phyloP scores from a whole-genome alignment of 2,329 filamentous ascomycete species.

The Diaporthe vexans region DNA sequence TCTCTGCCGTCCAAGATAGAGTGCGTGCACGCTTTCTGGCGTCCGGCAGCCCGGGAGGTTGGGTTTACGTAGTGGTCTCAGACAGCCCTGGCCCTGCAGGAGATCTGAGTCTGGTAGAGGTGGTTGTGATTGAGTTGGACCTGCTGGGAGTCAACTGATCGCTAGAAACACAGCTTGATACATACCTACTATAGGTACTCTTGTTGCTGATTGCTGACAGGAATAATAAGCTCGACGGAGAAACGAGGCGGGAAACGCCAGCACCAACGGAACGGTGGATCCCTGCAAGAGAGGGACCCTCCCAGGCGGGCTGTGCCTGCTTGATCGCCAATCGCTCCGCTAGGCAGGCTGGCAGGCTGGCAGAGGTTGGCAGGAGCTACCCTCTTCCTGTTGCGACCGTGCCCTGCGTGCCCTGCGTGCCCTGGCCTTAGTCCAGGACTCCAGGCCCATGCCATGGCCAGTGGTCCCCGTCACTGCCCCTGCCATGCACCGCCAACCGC shows the following conservation, averaged over 20 bases:
- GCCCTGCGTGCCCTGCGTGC: background rate
- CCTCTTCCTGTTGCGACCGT: background rate
- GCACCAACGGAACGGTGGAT: constrained; percentile 5
- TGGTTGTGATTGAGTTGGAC: background rate
- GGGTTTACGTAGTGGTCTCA: constrained; percentile 11
- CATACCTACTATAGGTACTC: too few species aligned
- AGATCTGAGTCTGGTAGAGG: constrained; percentile 10
- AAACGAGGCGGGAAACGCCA: constrained; percentile 9
- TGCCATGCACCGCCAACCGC: background rate
- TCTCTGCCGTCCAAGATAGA: too few species aligned
- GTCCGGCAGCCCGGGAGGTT: constrained; percentile 6
- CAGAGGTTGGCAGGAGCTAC: background rate
- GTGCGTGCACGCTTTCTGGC: background rate
- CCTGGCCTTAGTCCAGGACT: too few species aligned
- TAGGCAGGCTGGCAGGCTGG: constrained; percentile 10
- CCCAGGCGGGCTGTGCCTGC: constrained; percentile 28
- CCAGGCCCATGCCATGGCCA: background rate
- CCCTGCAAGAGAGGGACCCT: background rate
- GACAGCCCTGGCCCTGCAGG: constrained; percentile 15
- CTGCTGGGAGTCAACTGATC: background rate
- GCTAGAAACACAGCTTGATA: constrained; percentile 12
- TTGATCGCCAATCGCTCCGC: constrained; percentile 28
- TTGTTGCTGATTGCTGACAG: background rate
- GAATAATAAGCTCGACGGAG: constrained; percentile 22
- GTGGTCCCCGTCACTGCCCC: background rate